Base-by-base conservation (phyloP, 805 yeast genomes). In the Candida pseudofarinosa region DNA sequence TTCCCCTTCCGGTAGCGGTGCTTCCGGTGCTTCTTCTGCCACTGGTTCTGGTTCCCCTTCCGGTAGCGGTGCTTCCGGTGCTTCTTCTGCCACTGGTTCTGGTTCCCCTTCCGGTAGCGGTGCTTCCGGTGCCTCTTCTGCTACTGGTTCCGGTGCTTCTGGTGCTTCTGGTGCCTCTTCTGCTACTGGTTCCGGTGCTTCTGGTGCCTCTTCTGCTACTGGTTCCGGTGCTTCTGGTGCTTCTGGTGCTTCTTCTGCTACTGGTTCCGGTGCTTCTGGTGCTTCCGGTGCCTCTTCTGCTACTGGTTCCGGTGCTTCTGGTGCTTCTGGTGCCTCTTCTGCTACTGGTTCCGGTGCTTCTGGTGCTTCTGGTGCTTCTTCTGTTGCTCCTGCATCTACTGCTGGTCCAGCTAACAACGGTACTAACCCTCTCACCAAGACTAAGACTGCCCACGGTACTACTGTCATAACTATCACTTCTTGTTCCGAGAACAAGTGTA, bases 401-500 rank as follows among this genome's bases (percentile, higher is more conserved):
- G 10, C 28, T 23, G 28, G 28, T 23, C 28, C 28, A 6, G 10
- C 10, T 6, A 23, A 23, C 10, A 23, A 23, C 10, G 28, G 28
- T 10, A 23, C 28, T 23, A 23, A 10, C 28, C 28, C 28, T 7
- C n/a, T n/a, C n/a, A 23, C 35, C 3, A 12, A 12, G 13, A 35
- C 28, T 17, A 19, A 16, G 3, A 41, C 60, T 28, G 51, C 46
- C 19, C 39, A 46, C 19, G 37, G 47, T 3, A 54, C 63, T 26
- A 58, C 65, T 19, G 58, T 58, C 14, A 35, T 65, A 10, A 62
- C 68, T 14, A 50, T 63, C 39, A 65, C 73, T 31, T 60, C 69
- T 15, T 68, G 73, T 47, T 41, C 51, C 6, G 60, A 58, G 42
- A 33, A 64, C 53, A 56, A 51, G 44, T 67, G 73, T 49, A 19